Evolutionary conservation across 257 asterid species (phyloP), one percentile per base, ranked within the genome.

Genomic region (Primulina eburnea): DNA sequence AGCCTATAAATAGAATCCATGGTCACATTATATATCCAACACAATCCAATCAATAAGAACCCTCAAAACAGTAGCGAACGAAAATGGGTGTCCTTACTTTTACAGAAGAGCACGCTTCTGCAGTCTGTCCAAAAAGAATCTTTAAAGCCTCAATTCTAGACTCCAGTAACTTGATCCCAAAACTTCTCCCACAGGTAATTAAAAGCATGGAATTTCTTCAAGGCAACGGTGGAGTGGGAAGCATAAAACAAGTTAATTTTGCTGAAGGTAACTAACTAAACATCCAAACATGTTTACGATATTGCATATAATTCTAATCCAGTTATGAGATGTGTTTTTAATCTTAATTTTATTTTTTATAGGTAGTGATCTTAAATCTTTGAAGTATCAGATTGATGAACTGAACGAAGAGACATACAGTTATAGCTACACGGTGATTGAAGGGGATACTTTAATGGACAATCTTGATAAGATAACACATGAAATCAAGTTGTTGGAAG

Each of bases 381-480:
- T 71, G 68, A 77, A 81, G 53, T 64, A 71, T 38, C 56, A 26
- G 10, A 64, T 76, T 16, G 82, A 80, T 50, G 79, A 67, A 30
- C 34, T 73, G 32, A 68, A 76, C 35, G 70, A 77, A 52, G 71
- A 40, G 8, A 72, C 60, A 0, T 47, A 62, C n/a, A 77, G 72
- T 2, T 81, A 67, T n/a, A 68, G 63, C 14, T 70, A 80, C 68
- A 77, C 82, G 4, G 55, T 77, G 71, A 40, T 7, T 21, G 84
- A 74, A 70, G 79, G 84, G 4, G 79, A 71, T 30, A 66, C 71
- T 26, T 64, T 80, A 56, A 20, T 64, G 0, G 77, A 77, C 47
- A 73, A 73, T 30, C 72, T 80, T 17, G 64, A 73, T 6, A 76
- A 76, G 29, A 52, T 77, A 12, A 71, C 79, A 7, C 69, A 77